Evolutionary conservation across 441 rosid genomes (phyloP).

Genomic region (Populus hybrid): DNA sequence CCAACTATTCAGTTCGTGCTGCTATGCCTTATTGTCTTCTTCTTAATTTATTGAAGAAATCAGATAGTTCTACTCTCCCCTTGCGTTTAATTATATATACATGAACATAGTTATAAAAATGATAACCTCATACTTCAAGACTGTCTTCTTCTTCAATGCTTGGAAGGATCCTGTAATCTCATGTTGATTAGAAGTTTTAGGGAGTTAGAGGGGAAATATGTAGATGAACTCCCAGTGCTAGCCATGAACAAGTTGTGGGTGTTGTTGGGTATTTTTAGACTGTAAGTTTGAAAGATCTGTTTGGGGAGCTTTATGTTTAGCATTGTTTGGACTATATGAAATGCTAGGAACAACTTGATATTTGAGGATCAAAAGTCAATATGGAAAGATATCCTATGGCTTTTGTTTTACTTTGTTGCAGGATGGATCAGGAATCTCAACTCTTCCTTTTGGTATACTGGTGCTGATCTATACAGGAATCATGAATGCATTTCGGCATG

Average conservation of each 20-base stretch:
- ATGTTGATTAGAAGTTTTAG: constrained; percentile 11
- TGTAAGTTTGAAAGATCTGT: no score
- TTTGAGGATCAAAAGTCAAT: no score
- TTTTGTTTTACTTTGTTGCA: no score
- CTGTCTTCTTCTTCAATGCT: neutral
- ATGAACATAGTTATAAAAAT: neutral
- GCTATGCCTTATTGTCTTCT: neutral
- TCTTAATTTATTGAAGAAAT: neutral
- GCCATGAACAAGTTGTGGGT: constrained; percentile 13
- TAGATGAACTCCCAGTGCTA: constrained; percentile 18
- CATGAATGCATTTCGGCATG: no score
- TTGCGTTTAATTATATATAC: neutral
- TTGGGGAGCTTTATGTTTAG: no score
- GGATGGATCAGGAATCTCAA: no score
- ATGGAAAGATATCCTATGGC: no score
- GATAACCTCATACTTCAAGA: neutral
- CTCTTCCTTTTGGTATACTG: no score
- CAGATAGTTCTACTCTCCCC: neutral
- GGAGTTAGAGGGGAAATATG: constrained; percentile 31
- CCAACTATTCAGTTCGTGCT: constrained; percentile 24
- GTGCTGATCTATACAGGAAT: no score
- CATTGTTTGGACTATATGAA: no score
- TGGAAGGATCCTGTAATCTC: neutral
- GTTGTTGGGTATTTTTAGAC: no score
- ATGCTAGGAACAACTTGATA: no score